Base-by-base conservation (phyloP, 176 grass and related monocot genomes). In the Poa annua region DNA sequence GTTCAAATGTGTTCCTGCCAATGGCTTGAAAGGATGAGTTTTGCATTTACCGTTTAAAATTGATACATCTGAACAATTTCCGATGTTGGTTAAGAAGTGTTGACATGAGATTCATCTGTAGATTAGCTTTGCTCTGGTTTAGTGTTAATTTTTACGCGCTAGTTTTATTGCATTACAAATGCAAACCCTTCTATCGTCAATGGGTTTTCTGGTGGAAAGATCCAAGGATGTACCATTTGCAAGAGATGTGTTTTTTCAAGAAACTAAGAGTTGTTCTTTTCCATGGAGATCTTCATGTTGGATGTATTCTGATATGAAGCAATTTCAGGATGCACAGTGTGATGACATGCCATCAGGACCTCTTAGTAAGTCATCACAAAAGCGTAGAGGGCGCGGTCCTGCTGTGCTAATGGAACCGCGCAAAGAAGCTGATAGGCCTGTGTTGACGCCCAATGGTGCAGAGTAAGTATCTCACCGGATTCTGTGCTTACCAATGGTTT, bases 361-460 rank as follows among this genome's bases (percentile, higher is more conserved):
- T 80, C 32, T 29, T 88, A 68, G 68, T 47, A 80, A 75, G 32
- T 38, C 68, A 22, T 68, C 76, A 51, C 84, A 66, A 73, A 83
- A 83, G 13, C 74, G 86, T 24, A 88, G 35, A 56, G 86, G 80
- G 19, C 80, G 86, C 25, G 34, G 19, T 45, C 86, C 74, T 88
- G 34, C 76, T 73, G 45, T 83, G 42, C 74, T 88, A 65, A 78
- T 84, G 80, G 75, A 84, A 84, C 86, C 80, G 65, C 35, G 55
- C 44, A 35, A 83, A 79, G 80, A 84, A 79, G 54, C 66, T 74
- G 66, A 88, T 26, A 83, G 34, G 56, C 86, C 80, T 72, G 51
- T 88, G 66, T 33, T 88, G 75, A 88, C 36, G 13, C 80, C 80
- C 47, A 80, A 21, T 48, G 81, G 86, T 48, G 74, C 47, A 56